Base-by-base conservation (phyloP, 192 early-diverging fungal species). In the Coemansia sp. region DNA sequence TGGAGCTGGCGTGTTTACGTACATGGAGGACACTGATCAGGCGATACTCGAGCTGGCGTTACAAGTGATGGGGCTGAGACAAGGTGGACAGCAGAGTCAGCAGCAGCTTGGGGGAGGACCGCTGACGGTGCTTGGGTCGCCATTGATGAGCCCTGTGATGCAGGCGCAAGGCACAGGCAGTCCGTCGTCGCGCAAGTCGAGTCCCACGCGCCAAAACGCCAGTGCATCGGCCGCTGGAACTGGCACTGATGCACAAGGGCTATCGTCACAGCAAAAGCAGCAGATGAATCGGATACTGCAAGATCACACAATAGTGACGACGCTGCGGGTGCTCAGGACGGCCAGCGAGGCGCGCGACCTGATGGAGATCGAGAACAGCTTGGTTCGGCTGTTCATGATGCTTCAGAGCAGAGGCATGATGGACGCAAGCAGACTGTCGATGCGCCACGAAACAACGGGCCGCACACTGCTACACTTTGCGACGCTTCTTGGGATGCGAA, bases 11-110 rank as follows among this genome's bases (percentile, higher is more conserved):
- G 35, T 77, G 30, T 87, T 87, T 56, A 74, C 74, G 6, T 88
- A 86, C 30, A 69, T 83, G 31, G 84, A 87, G 61, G 88, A 96
- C 67, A 85, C 91, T 23, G 95, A 98, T 72, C 86, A 90, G 42
- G 91, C 92, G n/a, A 71, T 98, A 61, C 87, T 95, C 74, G 94
- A 95, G 66, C 84, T 98, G 23, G 91, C 94, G 4, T 79, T 98
- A 55, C 93, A 94, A 53, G 88, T 95, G 0, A 87, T 95, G 0
- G 95, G 95, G 20, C 66, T 97, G 61, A 84, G 90, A 67, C 89
- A 92, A 83, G 89, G 86, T 15, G 42, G 30, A 28, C 34, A 43
- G 59, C 90, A 86, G 76, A 81, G 5, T 89, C 88, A 61, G 87
- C 90, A 53, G 82, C 83, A 46, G 43, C 20, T 7, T 15, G n/a